Percentiles rank a stretch among this genome's conserved stretches.
phyloP scores from a whole-genome alignment of 495 filamentous ascomycete species.

The Geoglossum glabrum region DNA sequence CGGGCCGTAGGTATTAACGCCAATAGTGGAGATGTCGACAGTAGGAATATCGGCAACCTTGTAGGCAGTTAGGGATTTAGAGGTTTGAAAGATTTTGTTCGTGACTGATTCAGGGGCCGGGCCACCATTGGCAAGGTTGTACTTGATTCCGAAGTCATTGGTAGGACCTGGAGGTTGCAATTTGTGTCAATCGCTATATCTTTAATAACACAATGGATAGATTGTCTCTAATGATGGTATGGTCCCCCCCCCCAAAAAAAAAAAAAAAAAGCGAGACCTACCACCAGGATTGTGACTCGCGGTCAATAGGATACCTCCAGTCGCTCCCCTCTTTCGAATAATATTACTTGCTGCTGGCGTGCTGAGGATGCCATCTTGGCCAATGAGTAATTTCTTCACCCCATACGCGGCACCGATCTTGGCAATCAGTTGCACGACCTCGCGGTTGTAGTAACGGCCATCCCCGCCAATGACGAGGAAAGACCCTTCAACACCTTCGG shows the following conservation, averaged over 20 bases:
- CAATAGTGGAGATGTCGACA: constrained; percentile 65
- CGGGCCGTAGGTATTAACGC: constrained; percentile 59
- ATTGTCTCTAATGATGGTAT: not conserved
- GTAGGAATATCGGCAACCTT: constrained; percentile 73
- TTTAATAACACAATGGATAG: too few relatives aligned
- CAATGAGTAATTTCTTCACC: constrained; percentile 94
- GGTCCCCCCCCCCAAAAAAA: not conserved
- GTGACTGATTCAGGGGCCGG: constrained; percentile 89
- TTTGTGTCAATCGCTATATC: not conserved
- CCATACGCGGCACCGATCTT: constrained; percentile 95
- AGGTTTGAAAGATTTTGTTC: constrained; percentile 86
- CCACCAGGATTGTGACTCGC: constrained; percentile 97
- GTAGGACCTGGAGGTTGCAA: constrained; percentile 44
- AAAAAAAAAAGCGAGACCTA: too few relatives aligned
- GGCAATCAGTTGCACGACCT: constrained; percentile 88
- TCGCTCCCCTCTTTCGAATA: constrained; percentile 82
- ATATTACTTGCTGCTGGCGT: constrained; percentile 91
- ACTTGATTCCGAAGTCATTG: constrained; percentile 97
- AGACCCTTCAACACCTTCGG: constrained; percentile 69
- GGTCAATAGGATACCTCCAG: constrained; percentile 88
- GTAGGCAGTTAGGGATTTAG: constrained; percentile 76
- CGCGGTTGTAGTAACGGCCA: constrained; percentile 91
- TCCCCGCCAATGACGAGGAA: constrained; percentile 96
- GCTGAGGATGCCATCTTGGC: constrained; percentile 87
- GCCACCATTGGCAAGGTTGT: constrained; percentile 89